A percentile compares a stretch with the other conserved stretches of the same genome.
Evolutionary conservation across 192 early-diverging fungal species (phyloP).

Genomic region (Mortierella alpina): DNA sequence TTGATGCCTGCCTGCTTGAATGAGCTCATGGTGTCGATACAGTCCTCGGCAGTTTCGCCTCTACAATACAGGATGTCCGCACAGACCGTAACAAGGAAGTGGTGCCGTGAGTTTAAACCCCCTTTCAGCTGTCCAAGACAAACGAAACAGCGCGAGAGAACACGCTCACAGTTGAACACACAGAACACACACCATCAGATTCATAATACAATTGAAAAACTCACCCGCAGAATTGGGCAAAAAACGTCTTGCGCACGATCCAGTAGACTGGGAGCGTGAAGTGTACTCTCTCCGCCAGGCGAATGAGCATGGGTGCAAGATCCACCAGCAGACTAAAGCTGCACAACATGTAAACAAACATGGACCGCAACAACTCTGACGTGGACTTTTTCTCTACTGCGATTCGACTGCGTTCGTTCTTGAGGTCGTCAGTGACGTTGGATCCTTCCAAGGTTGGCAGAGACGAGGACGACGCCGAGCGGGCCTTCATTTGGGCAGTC

Average conservation of each 20-base stretch:
- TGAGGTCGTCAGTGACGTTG: slow-evolving; percentile 35
- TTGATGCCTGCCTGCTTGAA: slow-evolving; percentile 74
- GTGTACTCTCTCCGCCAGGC: slow-evolving; percentile 60
- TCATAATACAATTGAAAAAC: slow-evolving; percentile 13
- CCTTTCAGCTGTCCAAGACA: not conserved
- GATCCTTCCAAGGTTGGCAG: slow-evolving; percentile 4
- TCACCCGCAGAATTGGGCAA: slow-evolving; percentile 87
- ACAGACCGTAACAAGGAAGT: not conserved
- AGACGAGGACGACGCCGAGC: not conserved
- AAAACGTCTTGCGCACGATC: slow-evolving; percentile 87
- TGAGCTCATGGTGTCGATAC: slow-evolving; percentile 79
- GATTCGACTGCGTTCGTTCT: slow-evolving; percentile 50
- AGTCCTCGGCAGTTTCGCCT: slow-evolving; percentile 89
- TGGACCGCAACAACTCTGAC: slow-evolving; percentile 67
- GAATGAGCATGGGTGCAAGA: slow-evolving; percentile 64
- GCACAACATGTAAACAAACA: slow-evolving; percentile 77
- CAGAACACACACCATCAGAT: no score
- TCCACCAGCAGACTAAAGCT: slow-evolving; percentile 70
- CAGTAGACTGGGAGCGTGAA: slow-evolving; percentile 65
- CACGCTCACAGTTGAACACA: not conserved
- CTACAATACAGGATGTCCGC: slow-evolving; percentile 50
- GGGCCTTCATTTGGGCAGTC: slow-evolving; percentile 19
- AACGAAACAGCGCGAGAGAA: not conserved
- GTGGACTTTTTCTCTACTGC: slow-evolving; percentile 63
- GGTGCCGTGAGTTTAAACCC: not conserved